These are phyloP conservation scores for Lasiodiplodia theobromae DNA, from an alignment of 2,329 filamentous ascomycete species.

Conservation along the genomic window DNA sequence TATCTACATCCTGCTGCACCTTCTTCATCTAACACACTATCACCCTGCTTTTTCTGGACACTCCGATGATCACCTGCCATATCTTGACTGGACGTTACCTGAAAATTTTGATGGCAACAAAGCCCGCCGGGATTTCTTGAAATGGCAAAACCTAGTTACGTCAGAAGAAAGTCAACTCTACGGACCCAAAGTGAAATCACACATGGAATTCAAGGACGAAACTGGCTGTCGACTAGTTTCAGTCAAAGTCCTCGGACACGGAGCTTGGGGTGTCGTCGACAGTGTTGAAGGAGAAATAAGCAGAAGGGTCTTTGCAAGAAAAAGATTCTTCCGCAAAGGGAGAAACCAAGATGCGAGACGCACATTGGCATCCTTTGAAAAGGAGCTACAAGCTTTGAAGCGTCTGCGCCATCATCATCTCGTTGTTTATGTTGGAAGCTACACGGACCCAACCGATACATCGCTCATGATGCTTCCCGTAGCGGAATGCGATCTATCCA, in stretches of 20 bases:
- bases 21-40: neutral
- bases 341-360: too few species aligned
- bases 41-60: neutral
- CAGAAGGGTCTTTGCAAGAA: neutral
- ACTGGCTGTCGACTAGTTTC: neutral
- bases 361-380: neutral
- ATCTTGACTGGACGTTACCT: neutral
- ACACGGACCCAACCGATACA: neutral
- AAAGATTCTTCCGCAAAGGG: neutral
- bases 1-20: neutral
- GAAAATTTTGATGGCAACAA: neutral
- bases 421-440: constrained; percentile 34
- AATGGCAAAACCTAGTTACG: neutral
- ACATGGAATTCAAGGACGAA: neutral
- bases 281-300: neutral
- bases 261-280: neutral
- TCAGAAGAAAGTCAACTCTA: neutral
- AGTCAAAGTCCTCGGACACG: neutral
- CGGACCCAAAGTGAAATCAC: neutral
- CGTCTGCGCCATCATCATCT: constrained; percentile 34
- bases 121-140: neutral
- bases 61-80: neutral
- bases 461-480: constrained; percentile 25
- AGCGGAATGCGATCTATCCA: constrained; percentile 29
- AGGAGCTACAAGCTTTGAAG: constrained; percentile 34